These are phyloP conservation scores for Aureobasidium sp. DNA, from an alignment of 2,329 filamentous ascomycete genomes.

Conservation along the genomic window DNA sequence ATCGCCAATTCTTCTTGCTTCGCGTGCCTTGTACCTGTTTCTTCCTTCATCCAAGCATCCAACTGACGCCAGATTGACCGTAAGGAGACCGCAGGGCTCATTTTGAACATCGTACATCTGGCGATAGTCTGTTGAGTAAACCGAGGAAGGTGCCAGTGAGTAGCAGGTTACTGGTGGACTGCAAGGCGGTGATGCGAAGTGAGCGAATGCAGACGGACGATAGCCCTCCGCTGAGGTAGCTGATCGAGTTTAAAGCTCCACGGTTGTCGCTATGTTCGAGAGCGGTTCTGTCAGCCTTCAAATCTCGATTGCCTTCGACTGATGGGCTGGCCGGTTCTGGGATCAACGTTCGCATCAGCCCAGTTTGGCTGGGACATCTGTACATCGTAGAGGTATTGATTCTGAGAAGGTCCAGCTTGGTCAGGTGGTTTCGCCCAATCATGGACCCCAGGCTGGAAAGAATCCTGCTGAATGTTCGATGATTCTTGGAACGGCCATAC, in stretches of 20 bases:
- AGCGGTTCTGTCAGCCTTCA: neutral
- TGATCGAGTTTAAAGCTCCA: neutral
- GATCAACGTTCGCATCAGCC: neutral
- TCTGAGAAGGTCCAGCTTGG: neutral
- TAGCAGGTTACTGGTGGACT: neutral
- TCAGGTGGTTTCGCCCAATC: neutral
- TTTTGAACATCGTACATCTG: neutral
- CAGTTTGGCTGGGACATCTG: neutral
- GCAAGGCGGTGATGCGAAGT: neutral
- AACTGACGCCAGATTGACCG: no score
- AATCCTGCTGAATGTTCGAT: neutral
- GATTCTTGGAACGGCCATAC: conserved; percentile 3
- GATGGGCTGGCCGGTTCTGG: neutral
- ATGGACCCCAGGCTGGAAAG: neutral
- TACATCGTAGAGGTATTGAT: neutral
- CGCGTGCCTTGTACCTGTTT: neutral
- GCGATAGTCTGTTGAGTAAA: neutral
- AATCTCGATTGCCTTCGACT: neutral
- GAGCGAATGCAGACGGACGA: neutral
- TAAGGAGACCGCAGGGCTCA: neutral
- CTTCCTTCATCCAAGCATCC: neutral
- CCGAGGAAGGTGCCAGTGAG: neutral
- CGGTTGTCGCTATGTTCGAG: neutral
- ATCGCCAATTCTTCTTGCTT: neutral
- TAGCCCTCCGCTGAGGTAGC: neutral